These are phyloP conservation scores for Coprinopsis cinerea DNA, from an alignment of 768 basidiomycete species.

Conservation along the genomic window DNA sequence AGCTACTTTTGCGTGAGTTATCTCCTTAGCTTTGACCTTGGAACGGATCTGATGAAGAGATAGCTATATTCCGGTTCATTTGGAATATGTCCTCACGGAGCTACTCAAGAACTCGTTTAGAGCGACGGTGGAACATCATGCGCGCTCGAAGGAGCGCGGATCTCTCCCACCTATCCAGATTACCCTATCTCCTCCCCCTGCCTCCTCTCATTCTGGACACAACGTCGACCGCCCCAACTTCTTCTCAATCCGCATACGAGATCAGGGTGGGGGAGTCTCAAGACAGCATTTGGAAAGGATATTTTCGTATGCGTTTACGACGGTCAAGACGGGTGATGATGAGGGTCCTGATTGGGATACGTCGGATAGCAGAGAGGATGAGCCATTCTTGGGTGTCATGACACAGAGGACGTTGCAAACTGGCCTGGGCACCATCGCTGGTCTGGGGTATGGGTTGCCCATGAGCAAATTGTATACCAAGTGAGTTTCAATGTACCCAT, in stretches of 20 bases:
- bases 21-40: neutral
- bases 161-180: conserved; percentile 59
- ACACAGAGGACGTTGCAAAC: conserved; percentile 71
- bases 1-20: conserved; percentile 71
- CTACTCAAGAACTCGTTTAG: conserved; percentile 89
- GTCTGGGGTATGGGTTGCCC: conserved; percentile 80
- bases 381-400: conserved; percentile 70
- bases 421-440: conserved; percentile 86
- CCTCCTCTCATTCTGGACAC: conserved; percentile 26
- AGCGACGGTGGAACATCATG: conserved; percentile 77
- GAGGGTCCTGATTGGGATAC: conserved; percentile 28
- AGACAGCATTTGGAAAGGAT: conserved; percentile 69
- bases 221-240: conserved; percentile 31
- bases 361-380: conserved; percentile 36
- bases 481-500: conserved; percentile 24
- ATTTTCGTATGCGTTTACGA: conserved; percentile 91
- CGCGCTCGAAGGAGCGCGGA: conserved; percentile 30
- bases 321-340: conserved; percentile 47
- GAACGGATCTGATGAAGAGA: conserved; percentile 4
- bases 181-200: conserved; percentile 57
- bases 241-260: conserved; percentile 75
- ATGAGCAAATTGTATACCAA: conserved; percentile 73
- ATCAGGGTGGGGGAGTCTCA: conserved; percentile 82
- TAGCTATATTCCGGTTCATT: conserved; percentile 84
- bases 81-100: conserved; percentile 89